Conservation (phyloP, 495 filamentous ascomycete genomes). For the Pseudoneurospora amorphoporcata region DNA sequence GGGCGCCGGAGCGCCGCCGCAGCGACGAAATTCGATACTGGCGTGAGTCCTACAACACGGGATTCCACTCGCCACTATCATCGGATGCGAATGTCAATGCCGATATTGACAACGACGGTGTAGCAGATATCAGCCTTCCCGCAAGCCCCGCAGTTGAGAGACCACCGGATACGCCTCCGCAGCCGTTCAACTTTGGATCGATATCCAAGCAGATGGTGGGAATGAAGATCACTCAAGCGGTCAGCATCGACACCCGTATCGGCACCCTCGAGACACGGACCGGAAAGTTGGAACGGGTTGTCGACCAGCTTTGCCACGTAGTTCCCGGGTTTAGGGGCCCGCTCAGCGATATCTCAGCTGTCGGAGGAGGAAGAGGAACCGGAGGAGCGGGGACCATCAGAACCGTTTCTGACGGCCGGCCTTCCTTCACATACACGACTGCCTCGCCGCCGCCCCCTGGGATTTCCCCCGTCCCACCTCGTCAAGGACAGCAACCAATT, state of each 20-base stretch:
- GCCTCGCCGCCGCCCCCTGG: slow-evolving; percentile 21
- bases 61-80: slow-evolving; percentile 36
- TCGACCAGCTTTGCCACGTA: slow-evolving; percentile 32
- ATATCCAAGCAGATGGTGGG: slow-evolving; percentile 34
- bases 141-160: slow-evolving; percentile 23
- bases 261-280: slow-evolving; percentile 33
- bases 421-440: slow-evolving; percentile 13
- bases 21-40: slow-evolving; percentile 50
- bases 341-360: slow-evolving; percentile 14
- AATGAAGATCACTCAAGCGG: slow-evolving; percentile 46
- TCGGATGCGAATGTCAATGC: slow-evolving; percentile 30
- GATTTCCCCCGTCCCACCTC: slow-evolving; percentile 8
- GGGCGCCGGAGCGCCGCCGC: slow-evolving; percentile 29
- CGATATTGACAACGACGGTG: slow-evolving; percentile 29
- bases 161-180: slow-evolving; percentile 30
- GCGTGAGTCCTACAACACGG: slow-evolving; percentile 42
- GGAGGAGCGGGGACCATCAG: background rate
- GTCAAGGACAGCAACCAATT: slow-evolving; percentile 11
- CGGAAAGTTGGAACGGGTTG: slow-evolving; percentile 36
- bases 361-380: background rate
- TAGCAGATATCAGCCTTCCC: slow-evolving; percentile 23
- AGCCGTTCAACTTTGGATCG: slow-evolving; percentile 43
- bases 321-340: slow-evolving; percentile 27
- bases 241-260: slow-evolving; percentile 40
- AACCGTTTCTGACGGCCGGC: background rate